Base-by-base conservation (phyloP, 2,329 filamentous ascomycete species). In the Cytospora piceae region DNA sequence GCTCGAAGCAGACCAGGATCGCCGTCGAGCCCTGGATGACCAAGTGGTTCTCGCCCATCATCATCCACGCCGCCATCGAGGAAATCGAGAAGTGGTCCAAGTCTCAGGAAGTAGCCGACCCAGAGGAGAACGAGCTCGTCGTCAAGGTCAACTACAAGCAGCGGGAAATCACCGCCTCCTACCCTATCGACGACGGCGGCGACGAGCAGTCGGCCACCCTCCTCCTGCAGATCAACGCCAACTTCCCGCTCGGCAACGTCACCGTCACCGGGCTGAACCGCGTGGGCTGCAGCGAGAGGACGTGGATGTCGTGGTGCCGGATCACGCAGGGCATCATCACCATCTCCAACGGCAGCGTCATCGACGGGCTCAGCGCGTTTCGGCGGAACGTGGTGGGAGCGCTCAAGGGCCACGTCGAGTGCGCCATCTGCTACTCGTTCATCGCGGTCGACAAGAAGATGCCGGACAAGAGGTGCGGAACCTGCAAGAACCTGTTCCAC, bases 361-460 rank as follows among this genome's bases (percentile, higher is more conserved):
- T 94, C 62, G 94, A 98, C 71, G 95, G 94, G 1, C 81, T 99
- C 34, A 83, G 89, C 15, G 89, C 92, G 11, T 98, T 96, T 83
- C 88, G 91, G 69, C 87, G 90, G 69, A 98, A 98, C 76, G 90
- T 99, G 15, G 86, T 90, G 17, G 92, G 93, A 1, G 92, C 92
- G 4, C 84, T 99, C 70, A 95, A 96, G 79, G 95, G 94, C 42
- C 94, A 98, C 78, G 91, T 86, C 24, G 95, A 99, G 77, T 99
- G 95, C 74, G 93, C 95, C 12, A 98, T 98, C 74, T 98, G 94
- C 81, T 98, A 98, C 80, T 93, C 90, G 67, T 93, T 99, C 74
- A 92, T 99, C 69, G 92, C 92, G 22, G 87, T 87, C 9, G 94
- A 97, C 76, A 92, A 92, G 81, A 90, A 91, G 77, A 87, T 96